These are phyloP conservation scores for Cutaneotrichosporon spelunceum DNA, from an alignment of 1,284 basidiomycete species.

Conservation along the genomic window DNA sequence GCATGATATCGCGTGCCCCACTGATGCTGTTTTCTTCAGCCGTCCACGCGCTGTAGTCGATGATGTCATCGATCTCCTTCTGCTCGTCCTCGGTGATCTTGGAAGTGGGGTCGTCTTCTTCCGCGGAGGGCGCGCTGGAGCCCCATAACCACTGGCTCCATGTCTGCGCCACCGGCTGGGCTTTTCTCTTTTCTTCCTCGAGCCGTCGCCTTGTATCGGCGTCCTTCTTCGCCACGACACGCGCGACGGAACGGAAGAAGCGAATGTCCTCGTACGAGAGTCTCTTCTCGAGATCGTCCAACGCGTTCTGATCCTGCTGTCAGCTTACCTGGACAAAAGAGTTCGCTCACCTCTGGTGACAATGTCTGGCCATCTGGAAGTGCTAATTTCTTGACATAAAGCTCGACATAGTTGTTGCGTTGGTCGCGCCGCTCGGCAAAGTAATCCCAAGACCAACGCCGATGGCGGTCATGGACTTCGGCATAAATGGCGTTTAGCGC, in stretches of 20 bases:
- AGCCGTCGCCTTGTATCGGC: constrained; percentile 64
- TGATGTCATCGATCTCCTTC: constrained; percentile 85
- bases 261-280: constrained; percentile 93
- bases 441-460: constrained; percentile 89
- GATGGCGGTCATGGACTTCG: constrained; percentile 79
- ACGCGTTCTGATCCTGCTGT: constrained; percentile 60
- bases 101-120: background rate
- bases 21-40: constrained; percentile 61
- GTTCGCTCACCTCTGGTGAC: constrained; percentile 54
- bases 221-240: constrained; percentile 84
- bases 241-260: constrained; percentile 94
- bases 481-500: constrained; percentile 77
- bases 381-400: constrained; percentile 69
- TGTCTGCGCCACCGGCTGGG: constrained; percentile 58
- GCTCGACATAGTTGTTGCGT: constrained; percentile 71
- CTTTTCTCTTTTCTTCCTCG: constrained; percentile 62
- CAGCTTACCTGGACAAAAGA: background rate
- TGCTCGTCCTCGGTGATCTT: constrained; percentile 79
- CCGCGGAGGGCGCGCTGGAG: constrained; percentile 45
- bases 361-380: constrained; percentile 53
- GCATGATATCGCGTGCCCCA: constrained; percentile 76
- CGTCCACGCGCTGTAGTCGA: constrained; percentile 86
- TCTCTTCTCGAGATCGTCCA: constrained; percentile 74
- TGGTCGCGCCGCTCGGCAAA: constrained; percentile 86
- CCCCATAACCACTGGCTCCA: constrained; percentile 89